Percentiles rank a stretch among this genome's conserved stretches.
Evolutionary conservation across 2,329 filamentous ascomycete species (phyloP).

Genomic region (Verticillium alfalfae): DNA sequence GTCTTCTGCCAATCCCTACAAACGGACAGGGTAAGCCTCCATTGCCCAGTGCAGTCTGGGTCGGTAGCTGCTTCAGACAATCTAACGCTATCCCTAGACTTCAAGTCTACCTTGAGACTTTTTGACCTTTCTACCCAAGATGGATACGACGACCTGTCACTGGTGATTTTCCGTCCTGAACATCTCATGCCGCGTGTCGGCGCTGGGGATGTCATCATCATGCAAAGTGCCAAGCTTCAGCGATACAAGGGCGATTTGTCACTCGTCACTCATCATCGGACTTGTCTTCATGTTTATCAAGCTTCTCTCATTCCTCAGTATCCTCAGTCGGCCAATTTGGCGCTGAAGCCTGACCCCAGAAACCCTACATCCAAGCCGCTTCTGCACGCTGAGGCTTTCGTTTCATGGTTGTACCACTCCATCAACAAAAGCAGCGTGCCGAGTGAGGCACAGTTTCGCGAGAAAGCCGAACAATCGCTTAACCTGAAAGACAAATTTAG

Average conservation of each 20-base stretch:
- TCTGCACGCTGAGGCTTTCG: constrained; percentile 29
- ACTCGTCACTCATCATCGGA: constrained; percentile 35
- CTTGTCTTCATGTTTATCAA: constrained; percentile 40
- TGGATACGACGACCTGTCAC: constrained; percentile 28
- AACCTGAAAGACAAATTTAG: constrained; percentile 52
- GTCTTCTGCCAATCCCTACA: constrained; percentile 45
- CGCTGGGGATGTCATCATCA: constrained; percentile 29
- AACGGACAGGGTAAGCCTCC: constrained; percentile 40
- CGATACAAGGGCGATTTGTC: constrained; percentile 25
- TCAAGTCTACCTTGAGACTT: constrained; percentile 55
- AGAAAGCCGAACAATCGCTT: constrained; percentile 27
- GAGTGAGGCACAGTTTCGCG: constrained; percentile 33
- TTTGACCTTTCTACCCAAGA: constrained; percentile 52
- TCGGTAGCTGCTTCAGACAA: constrained; percentile 2
- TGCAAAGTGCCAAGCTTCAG: constrained; percentile 31
- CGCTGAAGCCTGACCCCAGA: constrained; percentile 12
- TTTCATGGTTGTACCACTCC: constrained; percentile 40
- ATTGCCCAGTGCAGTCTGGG: not conserved
- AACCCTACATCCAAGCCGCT: constrained; percentile 9
- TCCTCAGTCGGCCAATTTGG: constrained; percentile 27
- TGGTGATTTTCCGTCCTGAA: constrained; percentile 57
- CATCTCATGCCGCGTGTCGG: constrained; percentile 41
- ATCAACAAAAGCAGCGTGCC: constrained; percentile 39
- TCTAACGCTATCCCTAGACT: constrained; percentile 35
- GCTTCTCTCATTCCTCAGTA: constrained; percentile 31